Conservation (phyloP, 768 basidiomycete genomes). For the Leccinum arenicola region DNA sequence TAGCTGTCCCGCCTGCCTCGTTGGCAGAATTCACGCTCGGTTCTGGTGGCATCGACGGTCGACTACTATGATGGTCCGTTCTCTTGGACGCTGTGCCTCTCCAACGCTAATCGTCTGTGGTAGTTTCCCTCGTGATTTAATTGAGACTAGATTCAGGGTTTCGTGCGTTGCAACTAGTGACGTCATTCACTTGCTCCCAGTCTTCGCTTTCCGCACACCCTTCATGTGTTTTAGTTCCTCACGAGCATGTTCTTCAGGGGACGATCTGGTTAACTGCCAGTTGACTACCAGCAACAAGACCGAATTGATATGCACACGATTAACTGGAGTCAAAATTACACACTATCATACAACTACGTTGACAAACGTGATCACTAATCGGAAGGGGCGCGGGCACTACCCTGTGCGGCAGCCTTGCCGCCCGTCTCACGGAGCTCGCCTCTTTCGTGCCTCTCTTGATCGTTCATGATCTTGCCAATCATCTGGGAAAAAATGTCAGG, state of each 20-base stretch:
- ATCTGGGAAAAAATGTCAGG: slow-evolving; percentile 33
- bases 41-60: slow-evolving; percentile 25
- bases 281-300: not conserved
- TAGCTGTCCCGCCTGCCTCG: slow-evolving; percentile 57
- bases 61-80: slow-evolving; percentile 62
- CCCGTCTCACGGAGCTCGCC: slow-evolving; percentile 55
- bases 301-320: not conserved
- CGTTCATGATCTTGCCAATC: slow-evolving; percentile 45
- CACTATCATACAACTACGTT: not conserved
- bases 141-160: not conserved
- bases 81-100: not conserved
- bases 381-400: slow-evolving; percentile 40
- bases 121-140: slow-evolving; percentile 54
- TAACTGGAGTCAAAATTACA: not conserved
- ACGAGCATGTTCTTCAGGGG: not conserved
- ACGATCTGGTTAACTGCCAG: not conserved
- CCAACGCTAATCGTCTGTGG: not conserved
- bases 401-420: slow-evolving; percentile 46
- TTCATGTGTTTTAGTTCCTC: too few species aligned
- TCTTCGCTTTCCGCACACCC: too few species aligned
- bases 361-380: slow-evolving; percentile 26
- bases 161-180: not conserved
- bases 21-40: slow-evolving; percentile 69
- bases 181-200: not conserved
- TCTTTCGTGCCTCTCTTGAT: slow-evolving; percentile 51